These are phyloP conservation scores for Cytidiella melzeri DNA, from an alignment of 768 basidiomycete genomes.

Conservation along the genomic window DNA sequence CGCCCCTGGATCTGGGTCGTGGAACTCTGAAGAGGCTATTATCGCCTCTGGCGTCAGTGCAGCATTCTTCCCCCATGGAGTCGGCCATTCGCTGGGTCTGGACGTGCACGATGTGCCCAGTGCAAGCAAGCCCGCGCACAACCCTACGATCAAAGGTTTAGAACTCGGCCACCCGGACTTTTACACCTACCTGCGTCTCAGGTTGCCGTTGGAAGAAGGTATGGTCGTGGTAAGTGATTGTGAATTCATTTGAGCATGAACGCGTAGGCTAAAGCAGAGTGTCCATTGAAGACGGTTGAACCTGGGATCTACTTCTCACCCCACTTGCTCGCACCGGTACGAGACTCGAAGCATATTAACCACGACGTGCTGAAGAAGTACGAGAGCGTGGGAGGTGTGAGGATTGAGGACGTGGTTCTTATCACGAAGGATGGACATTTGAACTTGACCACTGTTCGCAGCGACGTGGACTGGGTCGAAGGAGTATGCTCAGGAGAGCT, in stretches of 20 bases:
- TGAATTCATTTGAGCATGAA: background rate
- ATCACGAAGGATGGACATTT: constrained; percentile 70
- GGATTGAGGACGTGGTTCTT: constrained; percentile 89
- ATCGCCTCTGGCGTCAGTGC: constrained; percentile 69
- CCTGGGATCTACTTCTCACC: constrained; percentile 87
- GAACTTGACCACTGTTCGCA: constrained; percentile 81
- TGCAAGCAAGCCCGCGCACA: constrained; percentile 66
- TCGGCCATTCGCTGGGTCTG: constrained; percentile 86
- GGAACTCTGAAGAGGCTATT: constrained; percentile 63
- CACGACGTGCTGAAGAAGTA: constrained; percentile 64
- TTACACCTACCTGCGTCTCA: constrained; percentile 74
- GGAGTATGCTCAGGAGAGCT: constrained; percentile 65
- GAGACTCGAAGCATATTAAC: constrained; percentile 61
- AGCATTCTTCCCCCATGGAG: constrained; percentile 93
- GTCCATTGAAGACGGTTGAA: constrained; percentile 68
- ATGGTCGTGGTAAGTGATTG: constrained; percentile 76
- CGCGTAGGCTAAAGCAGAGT: background rate
- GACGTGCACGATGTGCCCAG: constrained; percentile 92
- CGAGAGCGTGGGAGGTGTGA: constrained; percentile 80
- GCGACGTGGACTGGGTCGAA: constrained; percentile 82
- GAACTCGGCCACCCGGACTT: constrained; percentile 49
- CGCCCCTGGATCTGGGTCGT: constrained; percentile 42
- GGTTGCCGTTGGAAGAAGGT: constrained; percentile 62
- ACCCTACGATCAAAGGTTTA: constrained; percentile 39
- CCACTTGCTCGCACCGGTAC: constrained; percentile 61